Evolutionary conservation across 495 filamentous ascomycete genomes (phyloP).

Genomic region (Trypethelium eluteriae): DNA sequence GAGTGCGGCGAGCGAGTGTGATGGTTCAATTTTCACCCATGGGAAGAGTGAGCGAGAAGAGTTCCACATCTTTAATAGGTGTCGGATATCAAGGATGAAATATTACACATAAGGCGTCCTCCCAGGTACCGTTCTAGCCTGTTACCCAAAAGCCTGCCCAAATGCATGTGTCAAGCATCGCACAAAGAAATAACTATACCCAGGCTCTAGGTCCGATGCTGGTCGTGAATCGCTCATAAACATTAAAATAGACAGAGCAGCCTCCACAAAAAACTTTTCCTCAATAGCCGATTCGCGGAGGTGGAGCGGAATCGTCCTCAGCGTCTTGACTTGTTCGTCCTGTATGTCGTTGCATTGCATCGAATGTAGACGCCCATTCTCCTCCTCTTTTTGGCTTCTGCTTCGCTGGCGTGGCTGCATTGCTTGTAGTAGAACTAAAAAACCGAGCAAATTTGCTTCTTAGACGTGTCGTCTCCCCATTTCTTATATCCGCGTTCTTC

Average conservation of each 20-base stretch:
- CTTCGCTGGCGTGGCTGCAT: background rate
- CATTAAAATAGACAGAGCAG: background rate
- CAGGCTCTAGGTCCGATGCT: background rate
- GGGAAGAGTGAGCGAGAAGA: background rate
- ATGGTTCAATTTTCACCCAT: background rate
- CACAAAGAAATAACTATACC: background rate
- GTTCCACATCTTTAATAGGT: background rate
- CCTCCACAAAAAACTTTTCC: background rate
- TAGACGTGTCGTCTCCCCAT: background rate
- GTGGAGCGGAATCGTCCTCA: background rate
- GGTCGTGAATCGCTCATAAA: background rate
- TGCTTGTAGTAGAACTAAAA: background rate
- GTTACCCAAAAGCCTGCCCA: conserved; percentile 6
- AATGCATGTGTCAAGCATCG: background rate
- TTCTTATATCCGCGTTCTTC: background rate
- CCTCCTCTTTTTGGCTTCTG: background rate
- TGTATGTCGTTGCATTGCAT: background rate
- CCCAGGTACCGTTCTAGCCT: background rate
- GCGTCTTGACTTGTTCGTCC: background rate
- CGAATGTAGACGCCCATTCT: background rate
- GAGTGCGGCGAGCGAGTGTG: background rate
- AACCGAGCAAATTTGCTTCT: background rate
- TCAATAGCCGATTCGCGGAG: background rate
- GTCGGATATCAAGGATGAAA: background rate
- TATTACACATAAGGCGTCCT: background rate